Base-by-base conservation (phyloP, 2,329 filamentous ascomycete genomes). In the Penicillium vulpinum region DNA sequence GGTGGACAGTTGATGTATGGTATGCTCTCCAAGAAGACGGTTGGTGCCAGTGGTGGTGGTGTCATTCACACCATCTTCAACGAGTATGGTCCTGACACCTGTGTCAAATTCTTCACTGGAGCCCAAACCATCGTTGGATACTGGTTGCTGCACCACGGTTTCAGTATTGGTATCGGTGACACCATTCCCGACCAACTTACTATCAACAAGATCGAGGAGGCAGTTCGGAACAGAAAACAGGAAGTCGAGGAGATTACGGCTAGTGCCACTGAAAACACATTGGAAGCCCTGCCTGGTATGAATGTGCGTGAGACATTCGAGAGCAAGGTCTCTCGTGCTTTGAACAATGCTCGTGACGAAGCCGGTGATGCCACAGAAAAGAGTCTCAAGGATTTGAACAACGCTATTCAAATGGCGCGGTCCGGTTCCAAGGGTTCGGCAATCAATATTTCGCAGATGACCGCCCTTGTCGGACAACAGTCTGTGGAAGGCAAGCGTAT, bases 361-460 rank as follows among this genome's bases (percentile, higher is more conserved):
- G 94, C 94, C 70, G 94, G 94, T 87, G 93, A 89, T 22, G 89
- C 88, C 49, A 96, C 94, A 0, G 90, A 95, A 76, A 88, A 91
- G 78, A 92, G 90, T 81, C 79, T 99, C 73, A 97, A 96, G 79
- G 91, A 97, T 76, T 82, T 90, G 68, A 99, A 99, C 83, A 97
- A 97, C 70, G 93, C 93, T 49, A 91, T 96, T 53, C 91, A 92
- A 71, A 99, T 97, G 90, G 92, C 95, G 59, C 87, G 88, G 51
- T 97, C 94, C 57, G 94, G 94, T 70, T 99, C 95, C 66, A 99
- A 99, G 81, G 94, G 94, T 74, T 97, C 94, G 2, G 93, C 91
- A 13, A 97, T 99, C 82, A 99, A 99, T 75, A 97, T 99, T 68
- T 97, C 95, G 16, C 94, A 99, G 77, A 99, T 99, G 94, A 95